Evolutionary conservation across 2,329 filamentous ascomycete species (phyloP).

Genomic region (Fusarium nelsonii): DNA sequence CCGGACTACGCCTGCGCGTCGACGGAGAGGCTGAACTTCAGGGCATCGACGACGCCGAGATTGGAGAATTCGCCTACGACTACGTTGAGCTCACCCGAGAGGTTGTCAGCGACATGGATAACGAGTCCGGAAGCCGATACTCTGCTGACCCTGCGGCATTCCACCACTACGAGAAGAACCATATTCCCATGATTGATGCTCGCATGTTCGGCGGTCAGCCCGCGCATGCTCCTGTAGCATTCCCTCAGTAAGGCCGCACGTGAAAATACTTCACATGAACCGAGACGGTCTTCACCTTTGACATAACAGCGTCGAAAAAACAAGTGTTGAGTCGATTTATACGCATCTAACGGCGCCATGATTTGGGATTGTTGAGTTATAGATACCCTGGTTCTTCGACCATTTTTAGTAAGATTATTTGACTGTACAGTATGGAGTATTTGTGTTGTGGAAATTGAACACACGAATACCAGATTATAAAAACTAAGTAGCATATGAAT

Average conservation of each 20-base stretch:
- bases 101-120: conserved; percentile 62
- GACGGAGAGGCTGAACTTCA: conserved; percentile 83
- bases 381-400: conserved; percentile 46
- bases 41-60: conserved; percentile 89
- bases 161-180: conserved; percentile 63
- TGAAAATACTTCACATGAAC: background rate
- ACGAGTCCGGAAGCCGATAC: conserved; percentile 59
- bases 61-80: conserved; percentile 96
- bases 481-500: background rate
- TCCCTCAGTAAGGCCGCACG: conserved; percentile 36
- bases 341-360: conserved; percentile 44
- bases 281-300: background rate
- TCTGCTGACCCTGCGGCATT: conserved; percentile 57
- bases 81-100: conserved; percentile 84
- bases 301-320: background rate
- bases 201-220: conserved; percentile 55
- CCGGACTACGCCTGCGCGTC: conserved; percentile 79
- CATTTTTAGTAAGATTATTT: conserved; percentile 12
- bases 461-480: background rate
- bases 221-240: conserved; percentile 40
- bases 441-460: conserved; percentile 1
- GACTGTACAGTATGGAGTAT: conserved; percentile 33
- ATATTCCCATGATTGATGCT: conserved; percentile 61
- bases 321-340: conserved; percentile 26
- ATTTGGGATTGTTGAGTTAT: conserved; percentile 42